Percentiles rank a stretch among this genome's conserved stretches.
These are phyloP conservation scores for Babesia divergens DNA, from an alignment of 169 alveolate genomes.

Conservation along the genomic window DNA sequence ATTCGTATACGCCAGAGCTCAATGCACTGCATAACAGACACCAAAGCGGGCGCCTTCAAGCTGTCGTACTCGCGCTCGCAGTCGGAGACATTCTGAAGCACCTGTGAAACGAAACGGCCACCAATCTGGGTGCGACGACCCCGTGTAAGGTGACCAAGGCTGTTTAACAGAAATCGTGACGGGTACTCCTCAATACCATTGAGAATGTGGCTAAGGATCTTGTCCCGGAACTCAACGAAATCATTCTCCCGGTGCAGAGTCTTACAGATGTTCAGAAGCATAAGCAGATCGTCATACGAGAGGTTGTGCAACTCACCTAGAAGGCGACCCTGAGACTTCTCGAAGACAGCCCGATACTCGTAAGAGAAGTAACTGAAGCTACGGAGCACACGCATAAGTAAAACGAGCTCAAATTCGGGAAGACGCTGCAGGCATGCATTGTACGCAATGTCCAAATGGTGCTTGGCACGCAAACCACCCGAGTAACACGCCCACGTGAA, in stretches of 20 bases:
- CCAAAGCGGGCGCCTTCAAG: conserved; percentile 11
- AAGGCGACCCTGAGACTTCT: not conserved
- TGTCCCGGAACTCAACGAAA: conserved; percentile 31
- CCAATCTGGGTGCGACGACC: conserved; percentile 32
- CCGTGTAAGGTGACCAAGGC: conserved; percentile 35
- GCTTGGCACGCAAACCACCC: conserved; percentile 52
- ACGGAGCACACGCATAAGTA: conserved; percentile 36
- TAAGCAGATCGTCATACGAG: conserved; percentile 47
- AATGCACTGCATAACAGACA: conserved; percentile 18
- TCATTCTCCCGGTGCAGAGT: conserved; percentile 28
- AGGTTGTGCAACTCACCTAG: conserved; percentile 11
- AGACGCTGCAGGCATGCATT: conserved; percentile 31
- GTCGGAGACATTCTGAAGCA: conserved; percentile 17
- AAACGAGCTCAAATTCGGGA: conserved; percentile 16
- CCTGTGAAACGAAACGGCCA: conserved; percentile 29
- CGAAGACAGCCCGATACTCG: conserved; percentile 54
- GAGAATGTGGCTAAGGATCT: conserved; percentile 21
- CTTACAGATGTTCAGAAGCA: conserved; percentile 57
- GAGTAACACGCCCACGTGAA: conserved; percentile 36
- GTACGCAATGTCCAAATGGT: conserved; percentile 49
- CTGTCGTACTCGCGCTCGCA: conserved; percentile 6
- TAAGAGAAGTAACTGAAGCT: conserved; percentile 49
- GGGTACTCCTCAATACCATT: conserved; percentile 15
- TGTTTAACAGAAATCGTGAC: conserved; percentile 12
- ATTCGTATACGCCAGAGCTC: conserved; percentile 35